Base-by-base conservation (phyloP, 176 grass and related monocot genomes). In the Alloteropsis semialata region DNA sequence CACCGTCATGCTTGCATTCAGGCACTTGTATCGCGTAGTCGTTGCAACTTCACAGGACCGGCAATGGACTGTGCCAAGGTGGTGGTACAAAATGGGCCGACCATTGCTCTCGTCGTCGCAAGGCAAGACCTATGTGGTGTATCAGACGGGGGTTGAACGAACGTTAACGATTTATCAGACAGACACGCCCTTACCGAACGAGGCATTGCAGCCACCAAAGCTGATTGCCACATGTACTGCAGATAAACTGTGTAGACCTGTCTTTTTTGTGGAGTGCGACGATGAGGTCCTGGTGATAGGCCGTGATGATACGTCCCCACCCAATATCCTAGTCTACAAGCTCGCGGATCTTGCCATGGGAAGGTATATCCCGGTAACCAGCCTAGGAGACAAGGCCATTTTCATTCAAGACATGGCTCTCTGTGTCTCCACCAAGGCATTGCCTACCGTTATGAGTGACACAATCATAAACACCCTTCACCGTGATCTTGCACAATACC, bases 61-160 rank as follows among this genome's bases (percentile, higher is more conserved):
- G 6, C 63, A 66, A 13, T 66, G 63, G 63, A 66, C 63, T 22
- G 11, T 66, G 18, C 11, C 34, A 2, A 66, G 34, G 8, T 66
- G 63, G 63, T 37, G 2, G 3, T 65, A 65, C 18, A 8, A 8
- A 10, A n/a, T 8, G 4, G 0, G 18, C 37, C 8, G 33, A 8
- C 14, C 62, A 10, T 18, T 34, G 12, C 34, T 36, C 11, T 15
- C 36, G 8, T 65, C 62, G 10, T 37, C 0, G 3, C 63, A 38
- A 11, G 63, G 9, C 33, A 66, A 66, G 63, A 11, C 1, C 19
- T 66, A 38, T 7, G 33, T 66, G 63, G 8, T 22, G 63, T 5
- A 10, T n/a, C 9, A 11, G 19, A 29, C 1, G 0, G 12, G 1
- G 53, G 1, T 24, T n/a, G 53, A 10, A 10, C 0, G 8, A 0